Conservation (phyloP, 257 asterid species). For the Fraxinus cuspidata region DNA sequence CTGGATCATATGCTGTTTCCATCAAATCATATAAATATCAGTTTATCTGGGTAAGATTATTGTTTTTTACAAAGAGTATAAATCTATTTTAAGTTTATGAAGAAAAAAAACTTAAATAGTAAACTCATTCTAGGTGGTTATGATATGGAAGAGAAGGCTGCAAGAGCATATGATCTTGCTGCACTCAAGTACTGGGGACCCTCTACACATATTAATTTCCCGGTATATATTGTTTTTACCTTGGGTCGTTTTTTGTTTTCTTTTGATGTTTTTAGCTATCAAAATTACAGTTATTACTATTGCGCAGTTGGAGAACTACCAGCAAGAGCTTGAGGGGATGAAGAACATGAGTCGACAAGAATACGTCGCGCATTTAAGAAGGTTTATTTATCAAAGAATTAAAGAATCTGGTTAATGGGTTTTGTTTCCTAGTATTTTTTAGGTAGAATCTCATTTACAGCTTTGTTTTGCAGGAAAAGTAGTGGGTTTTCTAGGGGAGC, state of each 20-base stretch:
- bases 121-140: slow-evolving; percentile 59
- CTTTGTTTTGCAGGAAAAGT: slow-evolving; percentile 47
- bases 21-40: slow-evolving; percentile 32
- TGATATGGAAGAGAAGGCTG: slow-evolving; percentile 98
- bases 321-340: slow-evolving; percentile 83
- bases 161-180: slow-evolving; percentile 93
- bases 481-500: slow-evolving; percentile 83
- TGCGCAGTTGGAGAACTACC: slow-evolving; percentile 71
- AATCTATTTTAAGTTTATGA: neutral
- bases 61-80: neutral
- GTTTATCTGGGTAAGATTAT: slow-evolving; percentile 84
- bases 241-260: neutral
- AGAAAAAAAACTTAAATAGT: neutral
- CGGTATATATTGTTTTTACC: slow-evolving; percentile 37
- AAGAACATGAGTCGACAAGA: slow-evolving; percentile 88
- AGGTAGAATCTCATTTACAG: neutral
- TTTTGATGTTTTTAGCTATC: neutral
- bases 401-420: neutral
- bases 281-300: neutral
- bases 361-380: slow-evolving; percentile 80
- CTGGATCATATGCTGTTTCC: slow-evolving; percentile 41
- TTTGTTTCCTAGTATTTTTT: neutral
- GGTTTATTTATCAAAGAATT: slow-evolving; percentile 36
- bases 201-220: slow-evolving; percentile 70
- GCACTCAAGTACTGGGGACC: slow-evolving; percentile 98